Base-by-base conservation (phyloP, 257 asterid species). In the Nicotiana noctiflora region DNA sequence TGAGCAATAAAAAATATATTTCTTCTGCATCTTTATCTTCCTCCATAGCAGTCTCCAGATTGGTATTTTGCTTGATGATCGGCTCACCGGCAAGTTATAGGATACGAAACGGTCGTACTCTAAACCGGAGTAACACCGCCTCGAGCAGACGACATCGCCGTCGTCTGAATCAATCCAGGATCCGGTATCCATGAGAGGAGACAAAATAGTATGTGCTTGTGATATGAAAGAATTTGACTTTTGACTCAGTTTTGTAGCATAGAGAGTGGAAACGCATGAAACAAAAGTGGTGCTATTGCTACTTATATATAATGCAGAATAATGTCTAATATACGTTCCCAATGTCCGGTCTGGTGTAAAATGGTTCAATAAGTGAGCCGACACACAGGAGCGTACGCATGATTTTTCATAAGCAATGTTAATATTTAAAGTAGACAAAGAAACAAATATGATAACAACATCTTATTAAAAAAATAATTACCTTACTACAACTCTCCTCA, bases 1-100 rank as follows among this genome's bases (percentile, higher is more conserved):
- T 13, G 78, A 72, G n/a, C 88, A 81, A 8, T 81, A 78, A 44
- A 84, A 88, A 61, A 86, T 77, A 82, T 75, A 87, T 17, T 90
- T 90, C 90, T 88, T 91, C 86, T 91, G 91, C 55, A 83, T 91
- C 92, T 88, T 90, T 32, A 90, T 83, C 89, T 91, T 94, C 88
- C 87, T 88, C 98, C 97, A 92, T 32, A 92, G 76, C 72, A 83
- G 85, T 21, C 81, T 86, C 97, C 97, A 91, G 15, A 90, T 86
- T 56, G 84, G 14, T 27, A 40, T 34, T 44, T n/a, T 72, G 66
- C 76, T 84, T 87, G 98, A 85, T 81, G 98, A 86, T 81, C 84
- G 82, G 25, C 56, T 84, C 60, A n/a, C 80, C 2, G 79, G 84
- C 34, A 56, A 37, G 1, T 75, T 52, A 34, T 80, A 61, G 75